Conservation (phyloP, 768 basidiomycete species). For the Lactarius evosmus region DNA sequence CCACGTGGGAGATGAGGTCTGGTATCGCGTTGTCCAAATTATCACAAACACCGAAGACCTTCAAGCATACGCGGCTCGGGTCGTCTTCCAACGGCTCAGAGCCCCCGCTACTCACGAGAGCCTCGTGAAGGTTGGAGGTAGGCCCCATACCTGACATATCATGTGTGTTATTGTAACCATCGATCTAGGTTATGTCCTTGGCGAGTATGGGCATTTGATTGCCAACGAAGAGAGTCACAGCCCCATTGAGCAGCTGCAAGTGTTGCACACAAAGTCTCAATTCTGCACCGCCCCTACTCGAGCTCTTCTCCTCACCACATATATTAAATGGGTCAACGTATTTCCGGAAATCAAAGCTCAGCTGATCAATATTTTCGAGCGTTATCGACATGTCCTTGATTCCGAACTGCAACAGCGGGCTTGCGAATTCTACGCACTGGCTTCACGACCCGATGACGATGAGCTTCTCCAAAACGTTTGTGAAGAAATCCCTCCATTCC, state of each 20-base stretch:
- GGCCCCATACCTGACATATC: conserved; percentile 26
- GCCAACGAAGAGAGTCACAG: conserved; percentile 93
- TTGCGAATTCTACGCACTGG: conserved; percentile 93
- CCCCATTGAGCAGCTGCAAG: conserved; percentile 90
- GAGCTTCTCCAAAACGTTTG: conserved; percentile 91
- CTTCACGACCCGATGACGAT: conserved; percentile 82
- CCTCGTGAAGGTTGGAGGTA: conserved; percentile 93
- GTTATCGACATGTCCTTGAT: conserved; percentile 96
- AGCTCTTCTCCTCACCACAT: conserved; percentile 90
- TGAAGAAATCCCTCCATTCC: conserved; percentile 99
- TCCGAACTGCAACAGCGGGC: conserved; percentile 97
- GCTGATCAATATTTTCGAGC: conserved; percentile 91
- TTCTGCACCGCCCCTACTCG: conserved; percentile 91
- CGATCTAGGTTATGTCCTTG: conserved; percentile 81
- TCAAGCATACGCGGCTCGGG: conserved; percentile 93
- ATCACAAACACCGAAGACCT: conserved; percentile 98
- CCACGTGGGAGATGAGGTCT: conserved; percentile 98
- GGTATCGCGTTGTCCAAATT: conserved; percentile 99
- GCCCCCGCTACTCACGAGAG: conserved; percentile 86
- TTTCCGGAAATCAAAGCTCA: conserved; percentile 98
- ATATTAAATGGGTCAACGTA: conserved; percentile 99
- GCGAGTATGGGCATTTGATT: conserved; percentile 97
- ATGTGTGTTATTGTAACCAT: not conserved
- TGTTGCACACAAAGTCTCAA: conserved; percentile 91
- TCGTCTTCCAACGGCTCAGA: conserved; percentile 85